These are phyloP conservation scores for Amyloporia xantha DNA, from an alignment of 768 basidiomycete species.

Conservation along the genomic window DNA sequence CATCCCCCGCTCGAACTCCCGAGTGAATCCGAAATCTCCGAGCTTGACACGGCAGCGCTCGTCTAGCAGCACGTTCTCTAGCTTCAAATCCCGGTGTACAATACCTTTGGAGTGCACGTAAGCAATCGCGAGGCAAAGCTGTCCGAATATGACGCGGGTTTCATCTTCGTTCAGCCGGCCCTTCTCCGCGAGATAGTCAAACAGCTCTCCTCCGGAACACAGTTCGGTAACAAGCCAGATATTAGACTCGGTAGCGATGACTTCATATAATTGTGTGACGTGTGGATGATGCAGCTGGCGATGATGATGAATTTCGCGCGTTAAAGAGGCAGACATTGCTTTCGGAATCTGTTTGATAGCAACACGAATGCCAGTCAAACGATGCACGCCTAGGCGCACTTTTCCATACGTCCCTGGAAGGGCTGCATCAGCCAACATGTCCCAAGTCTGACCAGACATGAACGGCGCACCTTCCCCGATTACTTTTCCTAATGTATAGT, in stretches of 20 bases:
- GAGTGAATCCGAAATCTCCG: constrained; percentile 92
- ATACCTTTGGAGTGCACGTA: constrained; percentile 91
- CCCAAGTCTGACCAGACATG: background rate
- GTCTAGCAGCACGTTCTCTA: constrained; percentile 91
- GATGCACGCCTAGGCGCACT: constrained; percentile 90
- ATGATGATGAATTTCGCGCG: constrained; percentile 98
- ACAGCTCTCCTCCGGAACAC: constrained; percentile 94
- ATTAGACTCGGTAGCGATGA: constrained; percentile 90
- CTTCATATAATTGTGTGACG: constrained; percentile 94
- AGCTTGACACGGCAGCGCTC: constrained; percentile 89
- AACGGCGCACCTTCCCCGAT: constrained; percentile 81
- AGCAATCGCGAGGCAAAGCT: constrained; percentile 87
- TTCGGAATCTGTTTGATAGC: constrained; percentile 99
- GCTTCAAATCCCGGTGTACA: constrained; percentile 94
- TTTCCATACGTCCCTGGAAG: constrained; percentile 89
- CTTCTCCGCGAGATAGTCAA: constrained; percentile 96
- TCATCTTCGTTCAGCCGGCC: constrained; percentile 83
- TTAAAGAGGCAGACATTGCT: constrained; percentile 82
- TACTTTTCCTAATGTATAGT: constrained; percentile 88
- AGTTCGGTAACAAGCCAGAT: constrained; percentile 99
- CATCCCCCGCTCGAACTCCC: constrained; percentile 75
- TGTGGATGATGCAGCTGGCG: constrained; percentile 94
- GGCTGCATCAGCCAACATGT: background rate
- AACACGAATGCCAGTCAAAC: constrained; percentile 84
- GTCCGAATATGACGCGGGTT: constrained; percentile 86